A percentile compares a stretch with the other conserved stretches of the same genome.
phyloP scores from a whole-genome alignment of 768 basidiomycete genomes.

The Nevesoporus exiguus region DNA sequence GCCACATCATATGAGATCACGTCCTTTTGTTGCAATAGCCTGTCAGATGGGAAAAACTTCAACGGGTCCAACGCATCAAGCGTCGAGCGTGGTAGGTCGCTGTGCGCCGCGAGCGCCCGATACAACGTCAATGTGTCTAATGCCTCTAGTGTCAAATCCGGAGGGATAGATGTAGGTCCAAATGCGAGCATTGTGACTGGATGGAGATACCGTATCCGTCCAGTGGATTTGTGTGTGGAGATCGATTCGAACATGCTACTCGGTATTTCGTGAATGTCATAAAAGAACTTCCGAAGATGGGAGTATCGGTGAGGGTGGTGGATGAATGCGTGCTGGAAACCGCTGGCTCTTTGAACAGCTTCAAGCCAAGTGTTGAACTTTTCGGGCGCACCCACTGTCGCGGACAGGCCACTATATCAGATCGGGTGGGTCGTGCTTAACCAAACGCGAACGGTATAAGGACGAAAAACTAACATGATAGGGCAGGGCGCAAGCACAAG shows the following conservation, averaged over 20 bases:
- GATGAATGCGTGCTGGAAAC: conserved; percentile 57
- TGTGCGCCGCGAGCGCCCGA: conserved; percentile 35
- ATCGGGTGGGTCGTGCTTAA: background rate
- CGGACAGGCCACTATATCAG: conserved; percentile 56
- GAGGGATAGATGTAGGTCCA: conserved; percentile 47
- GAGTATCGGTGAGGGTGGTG: conserved; percentile 69
- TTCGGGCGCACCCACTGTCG: conserved; percentile 65
- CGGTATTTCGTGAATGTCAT: conserved; percentile 33
- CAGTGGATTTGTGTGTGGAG: conserved; percentile 34
- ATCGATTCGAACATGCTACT: conserved; percentile 36
- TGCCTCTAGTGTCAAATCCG: conserved; percentile 63
- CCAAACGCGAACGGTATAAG: background rate
- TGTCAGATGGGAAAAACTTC: conserved; percentile 40
- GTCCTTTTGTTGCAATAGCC: conserved; percentile 55
- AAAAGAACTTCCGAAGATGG: conserved; percentile 67
- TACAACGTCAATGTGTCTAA: conserved; percentile 54
- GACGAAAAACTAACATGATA: conserved; percentile 51
- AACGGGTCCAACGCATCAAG: conserved; percentile 38
- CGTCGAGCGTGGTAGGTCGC: conserved; percentile 21
- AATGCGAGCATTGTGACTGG: conserved; percentile 60
- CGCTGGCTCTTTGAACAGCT: conserved; percentile 56
- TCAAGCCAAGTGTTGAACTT: conserved; percentile 64
- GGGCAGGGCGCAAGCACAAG: conserved; percentile 67
- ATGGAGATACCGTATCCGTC: conserved; percentile 54
- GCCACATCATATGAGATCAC: conserved; percentile 54